A percentile compares a stretch with the other conserved stretches of the same genome.
Evolutionary conservation across 169 alveolate species (phyloP).

Genomic region (Eimeria brunetti): DNA sequence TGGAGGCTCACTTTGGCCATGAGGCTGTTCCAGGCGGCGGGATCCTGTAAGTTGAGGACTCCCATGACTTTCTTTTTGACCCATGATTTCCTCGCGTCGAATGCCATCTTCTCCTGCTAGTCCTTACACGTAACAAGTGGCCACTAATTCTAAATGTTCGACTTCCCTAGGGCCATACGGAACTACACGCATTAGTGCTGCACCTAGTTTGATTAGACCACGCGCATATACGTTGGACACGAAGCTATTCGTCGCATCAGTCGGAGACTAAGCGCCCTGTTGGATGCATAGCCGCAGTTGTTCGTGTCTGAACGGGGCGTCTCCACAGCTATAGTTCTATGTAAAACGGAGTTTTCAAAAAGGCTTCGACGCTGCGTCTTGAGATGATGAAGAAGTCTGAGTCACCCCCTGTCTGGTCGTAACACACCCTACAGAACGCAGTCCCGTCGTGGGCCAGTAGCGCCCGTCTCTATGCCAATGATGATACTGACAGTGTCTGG

Average conservation of each 20-base stretch:
- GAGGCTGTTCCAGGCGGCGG: constrained; percentile 63
- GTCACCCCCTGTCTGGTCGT: background rate
- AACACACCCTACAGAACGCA: background rate
- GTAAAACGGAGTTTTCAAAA: background rate
- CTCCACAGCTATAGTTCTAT: background rate
- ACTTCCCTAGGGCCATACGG: background rate
- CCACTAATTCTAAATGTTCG: background rate
- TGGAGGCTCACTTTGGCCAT: constrained; percentile 52
- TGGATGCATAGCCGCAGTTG: background rate
- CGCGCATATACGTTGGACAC: background rate
- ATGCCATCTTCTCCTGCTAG: constrained; percentile 58
- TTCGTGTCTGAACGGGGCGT: background rate
- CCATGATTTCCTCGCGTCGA: constrained; percentile 76
- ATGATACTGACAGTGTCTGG: background rate
- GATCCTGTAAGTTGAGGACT: constrained; percentile 8
- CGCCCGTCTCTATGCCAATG: constrained; percentile 7
- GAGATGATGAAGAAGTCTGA: background rate
- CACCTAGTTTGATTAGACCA: background rate
- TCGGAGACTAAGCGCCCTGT: background rate
- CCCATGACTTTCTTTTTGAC: constrained; percentile 73
- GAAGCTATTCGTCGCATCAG: background rate
- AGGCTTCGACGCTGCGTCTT: background rate
- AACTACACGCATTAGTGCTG: background rate
- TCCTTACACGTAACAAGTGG: background rate
- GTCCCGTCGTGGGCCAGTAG: background rate